Base-by-base conservation (phyloP, 768 basidiomycete genomes). In the Trametes sanguinea region DNA sequence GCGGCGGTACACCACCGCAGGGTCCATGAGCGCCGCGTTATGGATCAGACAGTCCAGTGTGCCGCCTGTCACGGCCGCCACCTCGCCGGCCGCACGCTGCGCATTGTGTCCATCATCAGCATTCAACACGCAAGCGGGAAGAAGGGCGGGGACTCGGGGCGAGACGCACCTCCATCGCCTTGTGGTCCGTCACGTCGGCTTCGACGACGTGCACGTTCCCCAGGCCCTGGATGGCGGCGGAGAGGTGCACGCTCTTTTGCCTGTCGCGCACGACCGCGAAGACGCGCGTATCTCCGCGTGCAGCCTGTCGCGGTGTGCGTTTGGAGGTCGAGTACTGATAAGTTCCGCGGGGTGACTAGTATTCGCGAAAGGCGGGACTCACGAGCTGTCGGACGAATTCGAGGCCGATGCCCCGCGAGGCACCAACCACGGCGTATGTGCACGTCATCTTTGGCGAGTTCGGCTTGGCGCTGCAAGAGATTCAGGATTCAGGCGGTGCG, bases 111-210 rank as follows among this genome's bases (percentile, higher is more conserved):
- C n/a, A n/a, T n/a, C n/a, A n/a, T n/a, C n/a, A n/a, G 37, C 17
- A 1, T 5, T 22, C 42, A 35, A 22, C 2, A 14, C 47, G 2
- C 35, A 10, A 37, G 35, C 35, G 6, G 35, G 35, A 10, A 37
- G 35, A 37, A 6, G 35, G 35, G 35, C 35, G 10, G 5, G 5
- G 35, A 10, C 35, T 37, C 6, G 6, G 6, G 10, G 35, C 35
- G 35, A 37, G 10, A 6, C 10, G 54, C 46, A 73, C 78, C 67
- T 73, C 66, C 51, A 79, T 51, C 0, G 72, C 65, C 7, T 44
- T 44, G 37, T 46, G 54, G 51, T 77, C 68, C 5, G 71, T 74
- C 35, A 80, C 69, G 60, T 81, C 78, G 6, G 72, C 74, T 56
- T 75, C 62, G 37, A 80, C 13, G 9, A 77, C 52, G 45, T 74